Percentiles rank a stretch among this genome's conserved stretches.
Evolutionary conservation across 2,329 filamentous ascomycete genomes (phyloP).

Genomic region (Beauveria caledonica): DNA sequence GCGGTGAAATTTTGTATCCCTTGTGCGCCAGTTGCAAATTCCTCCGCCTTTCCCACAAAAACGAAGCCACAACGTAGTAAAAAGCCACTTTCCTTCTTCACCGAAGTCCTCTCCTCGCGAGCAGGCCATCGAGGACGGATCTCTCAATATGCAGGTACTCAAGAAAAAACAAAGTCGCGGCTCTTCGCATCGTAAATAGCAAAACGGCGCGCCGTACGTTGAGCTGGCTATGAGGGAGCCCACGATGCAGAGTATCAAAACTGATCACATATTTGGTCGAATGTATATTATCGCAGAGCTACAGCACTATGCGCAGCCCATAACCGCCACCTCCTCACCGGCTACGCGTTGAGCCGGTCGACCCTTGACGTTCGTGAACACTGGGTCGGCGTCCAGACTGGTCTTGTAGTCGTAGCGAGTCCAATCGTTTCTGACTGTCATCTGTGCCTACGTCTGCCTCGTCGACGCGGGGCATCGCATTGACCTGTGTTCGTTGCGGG

Average conservation of each 20-base stretch:
- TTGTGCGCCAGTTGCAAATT: conserved; percentile 4
- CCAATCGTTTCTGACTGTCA: conserved; percentile 78
- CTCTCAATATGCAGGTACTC: neutral
- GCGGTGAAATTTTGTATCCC: neutral
- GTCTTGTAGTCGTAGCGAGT: conserved; percentile 86
- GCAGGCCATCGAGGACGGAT: neutral
- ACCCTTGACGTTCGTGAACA: conserved; percentile 52
- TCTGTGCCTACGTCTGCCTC: conserved; percentile 74
- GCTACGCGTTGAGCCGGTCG: conserved; percentile 45
- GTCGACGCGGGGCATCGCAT: conserved; percentile 48
- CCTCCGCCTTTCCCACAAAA: neutral
- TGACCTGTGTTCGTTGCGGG: conserved; percentile 30
- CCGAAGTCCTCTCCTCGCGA: neutral
- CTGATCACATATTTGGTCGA: neutral
- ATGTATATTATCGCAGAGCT: conserved; percentile 4
- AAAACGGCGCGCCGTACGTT: neutral
- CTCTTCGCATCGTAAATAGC: neutral
- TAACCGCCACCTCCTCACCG: conserved; percentile 28
- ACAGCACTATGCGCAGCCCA: neutral
- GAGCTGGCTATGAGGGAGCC: neutral
- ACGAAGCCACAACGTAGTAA: neutral
- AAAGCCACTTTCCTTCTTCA: neutral
- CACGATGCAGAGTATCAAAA: neutral
- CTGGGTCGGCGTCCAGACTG: conserved; percentile 50
- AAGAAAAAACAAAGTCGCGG: neutral